Evolutionary conservation across 768 basidiomycete genomes (phyloP), one percentile per base, ranked within the genome.

Genomic region (Lepiota brunneoincarnata): DNA sequence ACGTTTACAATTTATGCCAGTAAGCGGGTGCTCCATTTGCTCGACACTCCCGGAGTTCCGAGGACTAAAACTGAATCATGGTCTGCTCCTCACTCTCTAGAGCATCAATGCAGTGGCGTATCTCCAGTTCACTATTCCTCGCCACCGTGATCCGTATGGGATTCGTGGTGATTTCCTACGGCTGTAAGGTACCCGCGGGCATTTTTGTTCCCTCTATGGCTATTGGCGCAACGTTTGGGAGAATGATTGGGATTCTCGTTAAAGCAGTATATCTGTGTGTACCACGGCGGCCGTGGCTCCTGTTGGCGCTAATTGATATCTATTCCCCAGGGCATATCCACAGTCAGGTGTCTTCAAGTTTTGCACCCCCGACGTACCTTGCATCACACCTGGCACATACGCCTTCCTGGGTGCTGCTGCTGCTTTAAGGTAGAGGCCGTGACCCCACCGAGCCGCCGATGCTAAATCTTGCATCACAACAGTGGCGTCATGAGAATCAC

Each of bases 201-300:
- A 99, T 99, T 60, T 99, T 99, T 61, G 92, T 99, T 0, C 97
- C 97, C 1, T 97, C 95, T 2, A 98, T 99, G 97, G 97, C 96
- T 1, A 87, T 98, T 51, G 97, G 97, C 36, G 97, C 97, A 3
- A 89, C 92, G 0, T 98, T 98, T 64, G 97, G 97, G 2, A 79
- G 97, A 36, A 97, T 98, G 93, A 74, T 99, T 15, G 97, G 97
- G 1, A 98, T 98, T 56, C 78, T 97, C 58, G 94, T 98, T 28
- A 96, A 97, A 70, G 94, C 94, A 0, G 77, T 97, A 70, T 86
- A 96, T 67, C 79, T 77, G 95, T 89, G 79, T 64, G 63, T 47
- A 39, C n/a, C 38, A 15, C 26, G 35, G 38, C 44, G 36, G 21
- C 28, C 26, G 41, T 23, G 34, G 17, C 21, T 15, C 17, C 21